Conservation (phyloP, 2,329 filamentous ascomycete species). For the Fusarium proliferatum region DNA sequence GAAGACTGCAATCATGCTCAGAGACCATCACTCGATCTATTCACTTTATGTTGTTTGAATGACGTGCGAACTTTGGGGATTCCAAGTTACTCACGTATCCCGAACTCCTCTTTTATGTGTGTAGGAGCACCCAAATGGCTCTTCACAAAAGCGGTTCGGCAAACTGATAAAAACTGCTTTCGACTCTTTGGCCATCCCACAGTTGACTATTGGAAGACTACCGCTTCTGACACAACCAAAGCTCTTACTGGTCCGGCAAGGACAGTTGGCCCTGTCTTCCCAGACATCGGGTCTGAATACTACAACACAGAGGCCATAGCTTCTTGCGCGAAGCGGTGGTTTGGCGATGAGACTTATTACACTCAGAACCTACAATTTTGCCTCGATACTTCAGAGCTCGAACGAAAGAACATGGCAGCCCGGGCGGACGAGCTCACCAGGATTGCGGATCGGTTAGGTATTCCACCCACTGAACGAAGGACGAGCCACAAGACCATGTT, state of each 20-base stretch:
- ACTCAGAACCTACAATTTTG: neutral
- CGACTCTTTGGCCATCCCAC: neutral
- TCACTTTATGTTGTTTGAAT: neutral
- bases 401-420: neutral
- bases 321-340: neutral
- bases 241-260: neutral
- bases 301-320: neutral
- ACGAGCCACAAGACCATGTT: neutral
- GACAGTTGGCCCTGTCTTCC: neutral
- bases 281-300: neutral
- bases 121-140: neutral
- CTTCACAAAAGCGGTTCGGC: neutral
- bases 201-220: neutral
- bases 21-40: neutral
- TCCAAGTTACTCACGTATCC: neutral
- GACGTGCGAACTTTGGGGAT: neutral
- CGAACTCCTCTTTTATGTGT: neutral
- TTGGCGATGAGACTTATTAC: neutral
- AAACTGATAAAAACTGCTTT: too few species aligned
- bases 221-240: fast-evolving
- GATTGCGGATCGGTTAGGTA: neutral
- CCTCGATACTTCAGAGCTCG: fast-evolving
- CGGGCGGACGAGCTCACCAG: neutral
- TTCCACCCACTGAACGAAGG: neutral
- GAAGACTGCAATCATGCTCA: fast-evolving